A percentile compares a stretch with the other conserved stretches of the same genome.
phyloP scores from a whole-genome alignment of 768 basidiomycete species.

The Boletellus ananas region DNA sequence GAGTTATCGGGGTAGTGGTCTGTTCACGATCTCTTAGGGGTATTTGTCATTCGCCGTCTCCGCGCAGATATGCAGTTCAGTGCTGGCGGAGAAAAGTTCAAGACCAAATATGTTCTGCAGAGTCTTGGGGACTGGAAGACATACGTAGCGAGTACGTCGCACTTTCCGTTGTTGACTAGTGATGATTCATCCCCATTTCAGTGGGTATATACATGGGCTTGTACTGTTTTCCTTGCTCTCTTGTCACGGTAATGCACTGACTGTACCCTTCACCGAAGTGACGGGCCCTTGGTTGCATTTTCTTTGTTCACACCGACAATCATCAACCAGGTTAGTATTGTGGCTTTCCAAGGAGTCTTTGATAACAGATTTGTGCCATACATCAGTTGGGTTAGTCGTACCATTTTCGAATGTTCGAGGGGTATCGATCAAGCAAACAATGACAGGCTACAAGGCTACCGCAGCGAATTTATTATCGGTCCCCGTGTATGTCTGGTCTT shows the following conservation, averaged over 20 bases:
- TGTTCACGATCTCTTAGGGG: constrained; percentile 36
- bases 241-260: background rate
- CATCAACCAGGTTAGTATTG: constrained; percentile 46
- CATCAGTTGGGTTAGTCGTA: constrained; percentile 20
- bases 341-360: background rate
- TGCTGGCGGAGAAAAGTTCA: constrained; percentile 56
- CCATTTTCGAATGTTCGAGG: background rate
- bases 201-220: constrained; percentile 74
- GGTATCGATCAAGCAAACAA: background rate
- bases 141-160: constrained; percentile 57
- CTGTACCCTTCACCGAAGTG: constrained; percentile 28
- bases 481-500: constrained; percentile 73
- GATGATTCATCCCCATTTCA: constrained; percentile 19
- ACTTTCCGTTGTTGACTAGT: constrained; percentile 1
- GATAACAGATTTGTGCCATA: background rate
- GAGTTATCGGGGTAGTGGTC: background rate
- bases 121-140: constrained; percentile 71
- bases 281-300: constrained; percentile 52
- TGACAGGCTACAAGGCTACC: constrained; percentile 56
- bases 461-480: constrained; percentile 71
- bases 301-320: constrained; percentile 48
- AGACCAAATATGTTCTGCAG: constrained; percentile 52
- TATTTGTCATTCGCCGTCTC: constrained; percentile 61
- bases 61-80: constrained; percentile 63
- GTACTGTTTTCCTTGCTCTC: constrained; percentile 33